These are phyloP conservation scores for Mucor sp. DNA, from an alignment of 371 early-diverging fungal genomes.

Conservation along the genomic window DNA sequence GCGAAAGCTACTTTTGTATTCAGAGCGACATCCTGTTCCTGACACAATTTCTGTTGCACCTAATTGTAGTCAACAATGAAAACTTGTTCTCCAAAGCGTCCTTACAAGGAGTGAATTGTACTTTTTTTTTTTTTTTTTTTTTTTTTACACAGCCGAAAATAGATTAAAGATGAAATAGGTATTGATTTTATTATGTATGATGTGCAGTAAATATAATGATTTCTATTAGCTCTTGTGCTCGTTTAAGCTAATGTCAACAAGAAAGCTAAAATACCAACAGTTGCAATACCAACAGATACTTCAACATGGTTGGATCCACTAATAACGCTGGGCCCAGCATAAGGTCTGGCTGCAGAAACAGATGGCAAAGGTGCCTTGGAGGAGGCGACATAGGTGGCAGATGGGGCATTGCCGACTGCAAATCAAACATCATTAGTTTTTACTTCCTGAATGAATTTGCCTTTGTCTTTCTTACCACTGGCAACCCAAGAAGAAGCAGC, in stretches of 20 bases:
- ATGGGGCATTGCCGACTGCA: constrained; percentile 1
- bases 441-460: too few species aligned
- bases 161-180: background rate
- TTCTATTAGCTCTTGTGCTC: background rate
- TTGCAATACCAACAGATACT: constrained; percentile 11
- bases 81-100: background rate
- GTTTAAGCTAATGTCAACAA: constrained; percentile 12
- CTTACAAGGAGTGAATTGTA: background rate
- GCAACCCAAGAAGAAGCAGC: constrained; percentile 13
- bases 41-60: background rate
- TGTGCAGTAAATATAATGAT: background rate
- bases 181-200: background rate
- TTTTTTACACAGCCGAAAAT: background rate
- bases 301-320: constrained; percentile 17
- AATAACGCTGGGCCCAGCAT: constrained; percentile 27
- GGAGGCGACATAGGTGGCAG: constrained; percentile 6
- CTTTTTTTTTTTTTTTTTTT: too few species aligned
- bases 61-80: constrained; percentile 3
- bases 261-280: constrained; percentile 14
- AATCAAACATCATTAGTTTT: background rate
- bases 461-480: constrained; percentile 10
- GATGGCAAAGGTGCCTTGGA: constrained; percentile 11
- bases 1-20: background rate
- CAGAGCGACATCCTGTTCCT: background rate
- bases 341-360: constrained; percentile 19